Conservation (phyloP, 108 stramenopile genomes). For the Chaetoceros tenuissimus region DNA sequence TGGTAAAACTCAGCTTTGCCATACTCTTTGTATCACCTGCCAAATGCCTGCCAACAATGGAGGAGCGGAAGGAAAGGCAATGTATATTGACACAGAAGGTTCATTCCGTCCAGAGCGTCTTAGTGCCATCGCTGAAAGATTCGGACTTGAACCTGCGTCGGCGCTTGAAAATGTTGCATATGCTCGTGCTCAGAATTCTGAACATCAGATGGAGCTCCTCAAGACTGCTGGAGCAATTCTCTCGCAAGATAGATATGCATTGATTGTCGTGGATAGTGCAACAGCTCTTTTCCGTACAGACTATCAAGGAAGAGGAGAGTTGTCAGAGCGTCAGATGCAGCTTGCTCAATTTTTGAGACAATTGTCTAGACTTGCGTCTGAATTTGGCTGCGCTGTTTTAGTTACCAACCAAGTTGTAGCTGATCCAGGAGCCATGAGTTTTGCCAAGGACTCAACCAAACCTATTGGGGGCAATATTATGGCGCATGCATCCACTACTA, state of each 20-base stretch:
- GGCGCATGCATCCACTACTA: slow-evolving; percentile 97
- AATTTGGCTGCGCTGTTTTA: slow-evolving; percentile 99
- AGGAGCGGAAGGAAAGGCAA: slow-evolving; percentile 99
- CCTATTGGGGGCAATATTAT: slow-evolving; percentile 99
- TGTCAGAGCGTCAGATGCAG: slow-evolving; percentile 94
- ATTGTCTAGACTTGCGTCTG: slow-evolving; percentile 92
- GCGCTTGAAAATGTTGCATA: slow-evolving; percentile 98
- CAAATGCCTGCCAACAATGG: slow-evolving; percentile 97
- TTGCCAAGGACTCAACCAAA: slow-evolving; percentile 94
- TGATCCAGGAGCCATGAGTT: slow-evolving; percentile 91
- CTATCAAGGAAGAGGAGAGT: slow-evolving; percentile 96
- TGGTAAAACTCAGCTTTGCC: slow-evolving; percentile 98
- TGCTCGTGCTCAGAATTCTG: slow-evolving; percentile 98
- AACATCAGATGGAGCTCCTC: slow-evolving; percentile 97
- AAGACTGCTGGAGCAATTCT: slow-evolving; percentile 98
- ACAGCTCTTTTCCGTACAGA: slow-evolving; percentile 99
- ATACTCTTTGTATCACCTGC: slow-evolving; percentile 98
- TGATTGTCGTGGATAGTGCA: slow-evolving; percentile 96
- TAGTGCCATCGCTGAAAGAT: slow-evolving; percentile 95
- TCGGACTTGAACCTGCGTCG: slow-evolving; percentile 87
- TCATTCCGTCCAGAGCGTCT: slow-evolving; percentile 96
- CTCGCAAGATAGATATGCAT: slow-evolving; percentile 93
- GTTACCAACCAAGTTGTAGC: slow-evolving; percentile 99
- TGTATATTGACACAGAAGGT: slow-evolving; percentile 99
- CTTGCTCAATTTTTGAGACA: slow-evolving; percentile 97